These are phyloP conservation scores for Euphorbia corollata DNA, from an alignment of 441 rosid species.

Conservation along the genomic window DNA sequence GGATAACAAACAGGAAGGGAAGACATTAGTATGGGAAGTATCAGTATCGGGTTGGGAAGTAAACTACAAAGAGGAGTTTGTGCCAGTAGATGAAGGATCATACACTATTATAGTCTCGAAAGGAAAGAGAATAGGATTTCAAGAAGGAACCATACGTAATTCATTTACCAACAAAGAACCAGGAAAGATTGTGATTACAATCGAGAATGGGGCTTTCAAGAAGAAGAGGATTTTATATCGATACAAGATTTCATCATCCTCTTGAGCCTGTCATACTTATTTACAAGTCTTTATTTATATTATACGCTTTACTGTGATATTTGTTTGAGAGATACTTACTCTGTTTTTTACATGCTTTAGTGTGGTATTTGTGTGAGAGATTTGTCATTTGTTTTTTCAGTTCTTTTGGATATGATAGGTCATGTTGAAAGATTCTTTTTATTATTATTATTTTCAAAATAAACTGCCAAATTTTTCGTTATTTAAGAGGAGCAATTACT, in stretches of 20 bases:
- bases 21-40: conserved; percentile 39
- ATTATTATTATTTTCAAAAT: not conserved
- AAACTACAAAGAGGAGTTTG: conserved; percentile 50
- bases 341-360: not conserved
- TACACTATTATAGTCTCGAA: conserved; percentile 38
- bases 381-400: not conserved
- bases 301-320: not conserved
- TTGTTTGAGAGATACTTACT: not conserved
- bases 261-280: conserved; percentile 4
- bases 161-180: conserved; percentile 38
- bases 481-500: not conserved
- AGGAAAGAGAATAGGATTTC: conserved; percentile 26
- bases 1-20: conserved; percentile 28
- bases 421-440: not conserved
- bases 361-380: not conserved
- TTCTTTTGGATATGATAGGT: not conserved
- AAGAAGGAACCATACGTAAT: conserved; percentile 32
- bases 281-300: not conserved
- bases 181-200: conserved; percentile 37
- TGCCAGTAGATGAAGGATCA: conserved; percentile 38
- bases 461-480: not conserved
- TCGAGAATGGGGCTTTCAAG: conserved; percentile 40
- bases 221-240: conserved; percentile 44
- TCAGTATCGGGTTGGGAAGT: conserved; percentile 52
- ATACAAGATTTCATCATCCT: conserved; percentile 28